phyloP scores from a whole-genome alignment of 2,329 filamentous ascomycete species.

The Claviceps pusilla region DNA sequence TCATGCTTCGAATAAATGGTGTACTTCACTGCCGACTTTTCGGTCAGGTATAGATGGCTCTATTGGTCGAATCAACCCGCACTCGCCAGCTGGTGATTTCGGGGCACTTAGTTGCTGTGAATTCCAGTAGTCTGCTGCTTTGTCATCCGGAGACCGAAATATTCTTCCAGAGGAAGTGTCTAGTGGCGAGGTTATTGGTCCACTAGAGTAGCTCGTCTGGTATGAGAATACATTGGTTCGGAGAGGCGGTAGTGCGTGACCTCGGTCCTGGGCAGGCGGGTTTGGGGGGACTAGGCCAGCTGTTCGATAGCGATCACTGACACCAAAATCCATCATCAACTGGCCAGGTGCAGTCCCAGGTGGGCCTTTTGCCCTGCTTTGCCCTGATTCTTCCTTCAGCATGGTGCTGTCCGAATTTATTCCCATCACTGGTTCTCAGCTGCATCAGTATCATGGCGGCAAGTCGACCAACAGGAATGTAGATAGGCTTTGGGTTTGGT shows the following conservation, averaged over 20 bases:
- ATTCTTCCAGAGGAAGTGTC: slow-evolving; percentile 26
- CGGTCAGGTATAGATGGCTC: slow-evolving; percentile 6
- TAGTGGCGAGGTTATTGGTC: slow-evolving; percentile 37
- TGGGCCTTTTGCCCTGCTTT: slow-evolving; percentile 31
- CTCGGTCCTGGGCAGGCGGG: slow-evolving; percentile 26
- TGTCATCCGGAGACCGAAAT: slow-evolving; percentile 15
- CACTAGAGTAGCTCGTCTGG: slow-evolving; percentile 34
- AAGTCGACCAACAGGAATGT: not conserved
- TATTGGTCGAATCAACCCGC: slow-evolving; percentile 36
- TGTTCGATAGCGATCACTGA: slow-evolving; percentile 20
- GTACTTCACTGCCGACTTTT: not conserved
- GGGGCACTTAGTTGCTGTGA: slow-evolving; percentile 42
- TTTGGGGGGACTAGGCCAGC: slow-evolving; percentile 12
- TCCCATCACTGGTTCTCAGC: not conserved
- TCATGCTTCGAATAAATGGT: slow-evolving; percentile 1
- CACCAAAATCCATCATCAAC: slow-evolving; percentile 27
- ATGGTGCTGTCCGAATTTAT: slow-evolving; percentile 32
- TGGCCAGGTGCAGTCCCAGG: slow-evolving; percentile 34
- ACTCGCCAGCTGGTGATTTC: slow-evolving; percentile 37
- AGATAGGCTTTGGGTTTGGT: too few relatives aligned
- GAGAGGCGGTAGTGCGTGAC: slow-evolving; percentile 27
- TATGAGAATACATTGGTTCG: slow-evolving; percentile 1
- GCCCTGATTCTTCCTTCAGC: slow-evolving; percentile 23
- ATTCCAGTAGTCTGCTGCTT: slow-evolving; percentile 32
- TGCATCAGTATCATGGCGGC: not conserved